Evolutionary conservation across 495 filamentous ascomycete species (phyloP).

Genomic region (Xylaria telfairii): DNA sequence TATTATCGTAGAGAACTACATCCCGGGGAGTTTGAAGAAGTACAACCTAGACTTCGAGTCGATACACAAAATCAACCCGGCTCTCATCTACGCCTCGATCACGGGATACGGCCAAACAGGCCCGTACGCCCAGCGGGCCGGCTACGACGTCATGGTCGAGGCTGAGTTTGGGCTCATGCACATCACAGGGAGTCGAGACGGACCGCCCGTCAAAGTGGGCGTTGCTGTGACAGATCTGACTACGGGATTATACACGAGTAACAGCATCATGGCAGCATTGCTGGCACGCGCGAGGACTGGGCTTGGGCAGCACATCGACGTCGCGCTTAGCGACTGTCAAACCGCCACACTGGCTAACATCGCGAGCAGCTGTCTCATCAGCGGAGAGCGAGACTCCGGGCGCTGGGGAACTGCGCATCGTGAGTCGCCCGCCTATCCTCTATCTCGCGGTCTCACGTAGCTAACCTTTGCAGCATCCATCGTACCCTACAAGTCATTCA

Average conservation of each 20-base stretch:
- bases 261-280: constrained; percentile 93
- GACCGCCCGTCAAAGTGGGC: constrained; percentile 94
- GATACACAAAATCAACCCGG: constrained; percentile 78
- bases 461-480: constrained; percentile 73
- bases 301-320: constrained; percentile 89
- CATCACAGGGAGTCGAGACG: constrained; percentile 86
- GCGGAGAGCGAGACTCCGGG: constrained; percentile 83
- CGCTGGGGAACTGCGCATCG: constrained; percentile 97
- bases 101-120: constrained; percentile 86
- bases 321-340: constrained; percentile 89
- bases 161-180: constrained; percentile 99
- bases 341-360: constrained; percentile 92
- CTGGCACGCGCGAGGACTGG: constrained; percentile 64
- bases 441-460: background rate
- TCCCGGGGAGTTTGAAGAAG: constrained; percentile 88
- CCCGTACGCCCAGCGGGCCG: constrained; percentile 85
- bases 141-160: constrained; percentile 99
- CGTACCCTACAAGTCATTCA: constrained; percentile 91
- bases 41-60: constrained; percentile 88
- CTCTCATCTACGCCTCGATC: constrained; percentile 69
- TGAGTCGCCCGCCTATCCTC: constrained; percentile 49
- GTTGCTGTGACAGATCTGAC: constrained; percentile 97
- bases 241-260: constrained; percentile 95
- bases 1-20: constrained; percentile 95
- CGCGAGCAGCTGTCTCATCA: constrained; percentile 89